A percentile compares a stretch with the other conserved stretches of the same genome.
Conservation (phyloP, 306 rosid species). For the Quercus agrifolia region DNA sequence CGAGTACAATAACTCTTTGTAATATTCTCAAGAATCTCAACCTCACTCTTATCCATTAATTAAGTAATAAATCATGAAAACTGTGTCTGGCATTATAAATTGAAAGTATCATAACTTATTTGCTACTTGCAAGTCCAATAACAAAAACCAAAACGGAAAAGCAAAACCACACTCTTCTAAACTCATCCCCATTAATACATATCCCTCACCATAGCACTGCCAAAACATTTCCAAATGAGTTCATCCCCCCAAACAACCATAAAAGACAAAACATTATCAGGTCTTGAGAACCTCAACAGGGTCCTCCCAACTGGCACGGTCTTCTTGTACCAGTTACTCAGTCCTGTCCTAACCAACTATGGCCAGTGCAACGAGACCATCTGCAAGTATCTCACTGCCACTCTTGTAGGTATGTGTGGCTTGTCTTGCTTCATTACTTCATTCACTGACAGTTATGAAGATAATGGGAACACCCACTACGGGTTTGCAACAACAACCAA, state of each 20-base stretch:
- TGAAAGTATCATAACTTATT: background rate
- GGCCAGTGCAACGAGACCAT: slow-evolving; percentile 47
- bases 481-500: slow-evolving; percentile 47
- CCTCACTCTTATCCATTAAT: too few species aligned
- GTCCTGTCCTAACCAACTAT: slow-evolving; percentile 55
- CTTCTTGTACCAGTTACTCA: slow-evolving; percentile 71
- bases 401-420: slow-evolving; percentile 37
- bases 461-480: slow-evolving; percentile 49
- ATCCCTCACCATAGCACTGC: background rate
- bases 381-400: slow-evolving; percentile 46
- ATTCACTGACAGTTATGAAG: slow-evolving; percentile 72
- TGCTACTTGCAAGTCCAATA: background rate
- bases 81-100: slow-evolving; percentile 5
- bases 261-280: slow-evolving; percentile 25
- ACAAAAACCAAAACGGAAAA: background rate
- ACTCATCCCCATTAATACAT: background rate
- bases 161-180: background rate
- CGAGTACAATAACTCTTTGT: too few species aligned
- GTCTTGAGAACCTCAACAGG: slow-evolving; percentile 59
- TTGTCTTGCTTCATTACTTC: slow-evolving; percentile 60
- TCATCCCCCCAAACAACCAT: background rate
- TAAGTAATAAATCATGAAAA: too few species aligned
- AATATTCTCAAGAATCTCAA: too few species aligned
- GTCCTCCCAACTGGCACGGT: slow-evolving; percentile 80
- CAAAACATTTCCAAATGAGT: slow-evolving; percentile 14